Evolutionary conservation across 345 rosid genomes (phyloP), one percentile per base, ranked within the genome.

Genomic region (Sonneratia caseolaris): DNA sequence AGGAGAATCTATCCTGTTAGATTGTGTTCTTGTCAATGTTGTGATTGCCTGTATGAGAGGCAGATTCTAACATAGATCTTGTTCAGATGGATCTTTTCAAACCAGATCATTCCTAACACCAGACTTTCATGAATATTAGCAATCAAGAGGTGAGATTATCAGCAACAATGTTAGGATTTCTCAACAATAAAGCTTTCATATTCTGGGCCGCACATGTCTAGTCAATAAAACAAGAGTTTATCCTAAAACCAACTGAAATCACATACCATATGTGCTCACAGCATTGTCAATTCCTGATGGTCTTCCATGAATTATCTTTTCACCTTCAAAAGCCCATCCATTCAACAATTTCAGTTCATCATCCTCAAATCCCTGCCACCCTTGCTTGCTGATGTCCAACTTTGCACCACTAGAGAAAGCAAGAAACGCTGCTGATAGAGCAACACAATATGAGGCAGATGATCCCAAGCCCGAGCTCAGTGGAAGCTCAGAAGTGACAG

Each of bases 241-340:
- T 56, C 62, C 27, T 2, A 47, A 16, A 69, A 32, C 19, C 16
- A 19, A 68, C 12, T 32, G 65, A 66, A 11, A 66, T 61, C 65
- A 72, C 84, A 68, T 84, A 96, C 99, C 99, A 64, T 83, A 92
- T 72, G 96, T 80, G 89, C 99, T 95, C 74, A 92, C 97, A 14
- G 99, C 86, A 79, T 92, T 95, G 88, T 95, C 99, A 8, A 95
- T 88, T 68, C 99, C 98, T 27, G 98, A 95, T 47, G 99, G 99
- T 78, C 76, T 89, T 77, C 99, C 99, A 75, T 92, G 98, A 75
- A 95, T 83, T 76, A 92, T 82, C 82, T 86, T 95, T 79, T 95
- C 99, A 7, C 98, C 98, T 87, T 89, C 96, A 49, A 88, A 90
- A 70, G 99, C 99, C 99, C 99, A 95, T 80, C 79, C 86, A 76